Conservation (phyloP, 345 rosid genomes). For the Murraya koenigii region DNA sequence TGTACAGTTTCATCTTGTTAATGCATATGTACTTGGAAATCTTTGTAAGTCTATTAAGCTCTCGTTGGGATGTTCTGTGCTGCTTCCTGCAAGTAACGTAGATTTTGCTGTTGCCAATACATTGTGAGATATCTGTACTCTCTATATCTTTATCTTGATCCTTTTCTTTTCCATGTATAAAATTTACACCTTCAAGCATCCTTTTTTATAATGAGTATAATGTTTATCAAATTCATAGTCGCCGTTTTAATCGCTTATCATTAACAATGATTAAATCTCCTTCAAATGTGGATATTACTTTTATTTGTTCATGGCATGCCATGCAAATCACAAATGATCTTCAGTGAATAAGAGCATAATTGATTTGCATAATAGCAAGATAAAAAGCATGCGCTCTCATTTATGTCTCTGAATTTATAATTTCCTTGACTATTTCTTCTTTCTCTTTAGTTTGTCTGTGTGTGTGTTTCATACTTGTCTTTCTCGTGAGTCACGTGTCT, state of each 20-base stretch:
- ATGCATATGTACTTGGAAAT: slow-evolving; percentile 4
- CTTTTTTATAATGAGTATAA: background rate
- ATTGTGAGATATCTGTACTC: slow-evolving; percentile 2
- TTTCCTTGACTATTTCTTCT: background rate
- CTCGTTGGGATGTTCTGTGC: background rate
- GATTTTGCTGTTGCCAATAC: background rate
- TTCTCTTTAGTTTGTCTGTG: background rate
- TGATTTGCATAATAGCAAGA: background rate
- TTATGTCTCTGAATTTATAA: background rate
- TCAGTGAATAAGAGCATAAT: background rate
- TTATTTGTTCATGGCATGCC: background rate
- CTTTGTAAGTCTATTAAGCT: background rate
- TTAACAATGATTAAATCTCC: background rate
- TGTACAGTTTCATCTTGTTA: slow-evolving; percentile 17
- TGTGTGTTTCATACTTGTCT: no score
- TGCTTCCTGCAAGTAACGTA: background rate
- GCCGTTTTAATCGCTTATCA: background rate
- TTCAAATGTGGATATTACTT: background rate
- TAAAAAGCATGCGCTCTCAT: background rate
- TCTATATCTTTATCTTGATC: background rate
- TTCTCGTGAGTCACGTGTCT: no score
- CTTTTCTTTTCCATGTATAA: background rate
- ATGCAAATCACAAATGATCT: background rate
- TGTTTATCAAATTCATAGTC: background rate
- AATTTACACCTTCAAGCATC: background rate